Evolutionary conservation across 2,329 filamentous ascomycete genomes (phyloP).

Genomic region (Blastomyces parvus): DNA sequence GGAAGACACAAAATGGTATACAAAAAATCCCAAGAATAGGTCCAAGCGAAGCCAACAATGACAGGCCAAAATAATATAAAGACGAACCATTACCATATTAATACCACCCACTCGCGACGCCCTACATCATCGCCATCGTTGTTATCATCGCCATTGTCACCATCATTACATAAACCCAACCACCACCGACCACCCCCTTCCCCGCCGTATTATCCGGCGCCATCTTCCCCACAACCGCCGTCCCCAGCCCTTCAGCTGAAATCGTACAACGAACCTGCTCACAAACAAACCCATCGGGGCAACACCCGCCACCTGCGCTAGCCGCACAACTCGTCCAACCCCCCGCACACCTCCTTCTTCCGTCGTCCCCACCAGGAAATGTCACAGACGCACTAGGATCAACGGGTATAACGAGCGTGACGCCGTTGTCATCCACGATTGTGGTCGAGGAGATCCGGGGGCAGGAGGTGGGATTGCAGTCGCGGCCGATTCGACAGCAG

Average conservation of each 20-base stretch:
- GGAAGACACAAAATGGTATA: background rate
- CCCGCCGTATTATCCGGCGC: constrained; percentile 20
- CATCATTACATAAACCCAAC: background rate
- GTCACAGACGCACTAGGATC: constrained; percentile 34
- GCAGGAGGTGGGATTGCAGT: constrained; percentile 75
- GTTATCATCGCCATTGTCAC: background rate
- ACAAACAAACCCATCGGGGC: constrained; percentile 66
- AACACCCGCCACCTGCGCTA: constrained; percentile 67
- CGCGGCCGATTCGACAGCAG: constrained; percentile 78
- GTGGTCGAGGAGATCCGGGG: constrained; percentile 52
- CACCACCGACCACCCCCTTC: constrained; percentile 1
- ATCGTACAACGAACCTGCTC: constrained; percentile 63
- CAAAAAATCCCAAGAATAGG: background rate
- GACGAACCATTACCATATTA: background rate
- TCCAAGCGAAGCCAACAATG: background rate
- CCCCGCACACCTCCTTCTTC: constrained; percentile 51
- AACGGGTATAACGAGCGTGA: constrained; percentile 59
- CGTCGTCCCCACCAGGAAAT: constrained; percentile 19
- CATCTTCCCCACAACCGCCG: constrained; percentile 41
- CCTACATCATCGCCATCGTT: background rate
- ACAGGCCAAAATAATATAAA: background rate
- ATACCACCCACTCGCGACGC: background rate
- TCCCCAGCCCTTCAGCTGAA: constrained; percentile 38
- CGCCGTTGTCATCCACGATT: constrained; percentile 53
- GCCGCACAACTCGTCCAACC: constrained; percentile 70